Percentiles rank a stretch among this genome's conserved stretches.
phyloP scores from a whole-genome alignment of 768 basidiomycete species.

The Tricholoma sp. region DNA sequence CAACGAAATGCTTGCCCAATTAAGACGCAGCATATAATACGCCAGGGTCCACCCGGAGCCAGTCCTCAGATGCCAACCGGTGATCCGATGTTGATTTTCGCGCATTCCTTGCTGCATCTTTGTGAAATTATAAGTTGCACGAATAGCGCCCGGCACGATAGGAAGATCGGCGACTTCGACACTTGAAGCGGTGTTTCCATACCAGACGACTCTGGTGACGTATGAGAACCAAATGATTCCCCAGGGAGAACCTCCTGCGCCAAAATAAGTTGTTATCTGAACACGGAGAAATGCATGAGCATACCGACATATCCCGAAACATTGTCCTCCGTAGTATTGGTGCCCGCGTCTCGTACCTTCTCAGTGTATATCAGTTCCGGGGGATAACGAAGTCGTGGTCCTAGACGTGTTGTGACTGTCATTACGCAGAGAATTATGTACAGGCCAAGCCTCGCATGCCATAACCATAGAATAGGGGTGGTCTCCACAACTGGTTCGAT shows the following conservation, averaged over 20 bases:
- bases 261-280: not conserved
- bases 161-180: slow-evolving; percentile 89
- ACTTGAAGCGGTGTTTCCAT: slow-evolving; percentile 67
- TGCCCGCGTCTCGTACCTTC: slow-evolving; percentile 55
- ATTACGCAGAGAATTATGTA: slow-evolving; percentile 40
- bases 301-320: slow-evolving; percentile 60
- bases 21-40: slow-evolving; percentile 57
- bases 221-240: slow-evolving; percentile 77
- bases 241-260: slow-evolving; percentile 51
- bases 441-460: slow-evolving; percentile 48
- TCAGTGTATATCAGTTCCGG: slow-evolving; percentile 70
- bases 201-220: slow-evolving; percentile 81
- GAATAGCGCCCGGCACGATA: slow-evolving; percentile 70
- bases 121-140: slow-evolving; percentile 58
- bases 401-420: slow-evolving; percentile 56
- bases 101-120: slow-evolving; percentile 58
- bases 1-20: slow-evolving; percentile 32
- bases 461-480: slow-evolving; percentile 29
- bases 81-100: slow-evolving; percentile 43
- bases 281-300: slow-evolving; percentile 7
- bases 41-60: slow-evolving; percentile 64
- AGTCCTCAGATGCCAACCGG: slow-evolving; percentile 52
- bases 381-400: slow-evolving; percentile 73
- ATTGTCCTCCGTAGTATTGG: slow-evolving; percentile 66
- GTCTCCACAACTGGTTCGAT: slow-evolving; percentile 20